Evolutionary conservation across 116 monocot genomes (phyloP).

Genomic region (Trichopus zeylanicus): DNA sequence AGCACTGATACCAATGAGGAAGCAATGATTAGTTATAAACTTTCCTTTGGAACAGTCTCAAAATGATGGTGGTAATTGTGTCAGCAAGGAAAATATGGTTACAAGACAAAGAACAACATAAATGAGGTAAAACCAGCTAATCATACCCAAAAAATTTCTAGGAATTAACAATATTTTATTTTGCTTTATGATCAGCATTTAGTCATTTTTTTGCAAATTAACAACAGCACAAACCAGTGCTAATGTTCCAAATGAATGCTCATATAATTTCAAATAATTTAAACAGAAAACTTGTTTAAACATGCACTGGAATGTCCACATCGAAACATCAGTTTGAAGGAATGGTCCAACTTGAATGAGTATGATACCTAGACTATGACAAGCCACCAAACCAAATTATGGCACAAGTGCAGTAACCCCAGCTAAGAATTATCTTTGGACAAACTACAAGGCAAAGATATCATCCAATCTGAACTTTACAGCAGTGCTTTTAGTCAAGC

Average conservation of each 20-base stretch:
- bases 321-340: not conserved
- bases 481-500: not conserved
- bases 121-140: too few relatives aligned
- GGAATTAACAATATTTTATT: too few relatives aligned
- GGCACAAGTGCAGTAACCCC: not conserved
- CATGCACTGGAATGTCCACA: not conserved
- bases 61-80: not conserved
- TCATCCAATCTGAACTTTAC: not conserved
- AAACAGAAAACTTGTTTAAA: not conserved
- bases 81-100: not conserved
- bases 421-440: not conserved
- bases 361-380: not conserved
- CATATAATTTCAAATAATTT: not conserved
- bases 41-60: not conserved
- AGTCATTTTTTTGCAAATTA: too few relatives aligned
- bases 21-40: not conserved
- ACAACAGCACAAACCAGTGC: too few relatives aligned
- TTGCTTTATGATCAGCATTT: not conserved
- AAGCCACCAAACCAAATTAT: not conserved
- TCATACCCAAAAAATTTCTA: too few relatives aligned
- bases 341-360: not conserved
- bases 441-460: not conserved
- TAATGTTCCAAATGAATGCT: not conserved
- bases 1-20: slow-evolving; percentile 44
- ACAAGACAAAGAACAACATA: too few relatives aligned